Percentiles rank a stretch among this genome's conserved stretches.
Conservation (phyloP, 805 yeast species). For the Spencermartinsiella europaea region DNA sequence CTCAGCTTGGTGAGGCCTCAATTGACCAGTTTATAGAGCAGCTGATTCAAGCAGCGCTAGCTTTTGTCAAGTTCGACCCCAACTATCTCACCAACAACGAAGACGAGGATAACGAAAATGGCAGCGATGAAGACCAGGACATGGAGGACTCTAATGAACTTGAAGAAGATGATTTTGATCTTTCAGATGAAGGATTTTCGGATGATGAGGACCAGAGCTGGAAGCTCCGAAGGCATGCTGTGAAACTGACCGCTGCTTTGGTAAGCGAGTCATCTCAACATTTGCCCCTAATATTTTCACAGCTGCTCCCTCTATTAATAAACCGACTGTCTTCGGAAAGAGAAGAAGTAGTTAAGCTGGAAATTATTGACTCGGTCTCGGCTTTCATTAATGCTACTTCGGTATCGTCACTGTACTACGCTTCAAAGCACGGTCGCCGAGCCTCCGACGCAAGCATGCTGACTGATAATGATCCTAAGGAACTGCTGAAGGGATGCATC, state of each 20-base stretch:
- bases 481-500: conserved; percentile 5
- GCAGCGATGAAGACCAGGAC: conserved; percentile 32
- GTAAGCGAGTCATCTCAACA: conserved; percentile 36
- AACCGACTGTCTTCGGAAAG: conserved; percentile 31
- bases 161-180: conserved; percentile 42
- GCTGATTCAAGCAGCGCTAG: conserved; percentile 28
- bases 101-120: conserved; percentile 23
- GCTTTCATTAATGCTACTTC: conserved; percentile 36
- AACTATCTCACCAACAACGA: conserved; percentile 30
- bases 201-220: conserved; percentile 53
- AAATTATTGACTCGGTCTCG: conserved; percentile 43
- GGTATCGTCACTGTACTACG: conserved; percentile 38
- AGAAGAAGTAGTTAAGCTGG: conserved; percentile 45
- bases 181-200: conserved; percentile 29
- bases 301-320: conserved; percentile 40
- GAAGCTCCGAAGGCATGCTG: conserved; percentile 55
- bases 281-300: conserved; percentile 28
- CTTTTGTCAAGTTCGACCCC: conserved; percentile 44
- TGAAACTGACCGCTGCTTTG: conserved; percentile 38
- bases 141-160: conserved; percentile 38
- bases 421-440: conserved; percentile 22
- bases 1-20: conserved; percentile 32
- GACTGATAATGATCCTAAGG: conserved; percentile 22
- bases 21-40: conserved; percentile 28
- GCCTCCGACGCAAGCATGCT: conserved; percentile 26